phyloP scores from a whole-genome alignment of 2,329 filamentous ascomycete species.

The Scortechinia acanthostroma region DNA sequence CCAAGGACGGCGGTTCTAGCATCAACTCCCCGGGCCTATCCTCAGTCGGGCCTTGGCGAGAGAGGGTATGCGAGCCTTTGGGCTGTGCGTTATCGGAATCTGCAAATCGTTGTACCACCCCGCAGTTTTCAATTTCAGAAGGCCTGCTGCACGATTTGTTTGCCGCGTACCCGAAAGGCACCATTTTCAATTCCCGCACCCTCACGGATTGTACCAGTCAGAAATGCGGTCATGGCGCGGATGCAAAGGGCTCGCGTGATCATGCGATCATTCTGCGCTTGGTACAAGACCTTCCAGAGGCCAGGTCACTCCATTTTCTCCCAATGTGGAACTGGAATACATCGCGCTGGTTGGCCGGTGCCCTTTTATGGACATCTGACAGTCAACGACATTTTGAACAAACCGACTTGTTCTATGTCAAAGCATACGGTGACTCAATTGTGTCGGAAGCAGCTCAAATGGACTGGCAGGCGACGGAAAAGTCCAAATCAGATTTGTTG shows the following conservation, averaged over 20 bases:
- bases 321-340: conserved; percentile 26
- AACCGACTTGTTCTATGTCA: conserved; percentile 25
- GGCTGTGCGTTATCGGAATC: too few species aligned
- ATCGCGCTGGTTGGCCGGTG: conserved; percentile 21
- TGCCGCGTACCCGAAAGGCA: background rate
- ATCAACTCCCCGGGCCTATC: background rate
- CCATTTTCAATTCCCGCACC: background rate
- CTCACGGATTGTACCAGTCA: too few species aligned
- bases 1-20: too few species aligned
- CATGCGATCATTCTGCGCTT: too few species aligned
- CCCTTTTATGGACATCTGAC: conserved; percentile 15
- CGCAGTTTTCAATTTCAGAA: background rate
- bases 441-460: conserved; percentile 47
- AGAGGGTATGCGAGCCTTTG: too few species aligned
- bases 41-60: too few species aligned
- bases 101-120: too few species aligned
- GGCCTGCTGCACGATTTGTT: background rate
- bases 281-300: conserved; percentile 19
- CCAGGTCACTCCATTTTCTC: conserved; percentile 23
- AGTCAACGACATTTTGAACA: conserved; percentile 16
- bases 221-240: too few species aligned
- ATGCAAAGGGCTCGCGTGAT: too few species aligned
- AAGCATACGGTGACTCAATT: conserved; percentile 36
- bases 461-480: conserved; percentile 39
- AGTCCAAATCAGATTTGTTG: conserved; percentile 49